Base-by-base conservation (phyloP, 2,329 filamentous ascomycete species). In the Talaromyces verruculosus region DNA sequence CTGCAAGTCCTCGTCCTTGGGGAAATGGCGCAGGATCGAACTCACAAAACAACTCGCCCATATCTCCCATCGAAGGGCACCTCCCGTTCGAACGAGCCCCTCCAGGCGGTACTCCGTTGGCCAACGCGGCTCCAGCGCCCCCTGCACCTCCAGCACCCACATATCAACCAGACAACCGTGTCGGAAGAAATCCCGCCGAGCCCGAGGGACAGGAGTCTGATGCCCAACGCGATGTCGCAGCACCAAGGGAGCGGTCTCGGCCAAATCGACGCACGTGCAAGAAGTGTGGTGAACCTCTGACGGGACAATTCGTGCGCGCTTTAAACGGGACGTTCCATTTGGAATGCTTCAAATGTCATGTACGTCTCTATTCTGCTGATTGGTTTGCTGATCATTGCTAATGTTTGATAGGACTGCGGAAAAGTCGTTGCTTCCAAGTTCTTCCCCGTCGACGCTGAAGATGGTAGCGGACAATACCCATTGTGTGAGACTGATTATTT, bases 401-500 rank as follows among this genome's bases (percentile, higher is more conserved):
- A 19, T 63, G 15, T 28, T 25, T 15, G 10, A 49, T 76, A 98
- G 94, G 95, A 99, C 77, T 99, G 95, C 75, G 92, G 91, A 71
- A 91, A 97, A 78, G 96, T 98, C 67, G 95, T 99, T 43, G 95
- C 95, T 49, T 97, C 94, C 62, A 99, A 99, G 75, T 99, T 99
- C 85, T 99, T 99, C 79, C 95, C 95, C 1, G 91, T 96, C 7
- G 93, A 97, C 70, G 92, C 96, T 72, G 92, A 96, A 72, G 88
- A 93, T 71, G 92, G 92, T 47, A 89, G 85, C 22, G 77, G 78
- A 55, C 95, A 97, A 77, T 98, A 97, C 76, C 95, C 95, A 8
- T 87, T 99, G 3, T 99, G 95, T 83, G 95, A 99, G 80, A 98
- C 90, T 28, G 95, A 99, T 79, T 99, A 99, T 79, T 99, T 99